Conservation (phyloP, 2,329 filamentous ascomycete species). For the Laburnicola sp. region DNA sequence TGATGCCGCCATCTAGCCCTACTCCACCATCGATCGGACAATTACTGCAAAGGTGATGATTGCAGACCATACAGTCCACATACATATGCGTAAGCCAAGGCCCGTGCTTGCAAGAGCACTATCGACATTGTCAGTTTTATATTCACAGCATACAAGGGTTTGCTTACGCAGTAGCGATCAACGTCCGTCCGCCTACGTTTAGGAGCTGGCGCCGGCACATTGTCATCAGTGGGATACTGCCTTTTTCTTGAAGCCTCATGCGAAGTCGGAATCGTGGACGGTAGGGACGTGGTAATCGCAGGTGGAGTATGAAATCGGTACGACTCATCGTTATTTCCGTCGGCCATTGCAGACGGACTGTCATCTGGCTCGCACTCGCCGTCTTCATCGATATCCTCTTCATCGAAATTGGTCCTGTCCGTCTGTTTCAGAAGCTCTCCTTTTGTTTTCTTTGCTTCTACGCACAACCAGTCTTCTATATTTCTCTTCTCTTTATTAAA, state of each 20-base stretch:
- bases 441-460: constrained; percentile 44
- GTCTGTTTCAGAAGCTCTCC: constrained; percentile 26
- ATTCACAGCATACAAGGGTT: background rate
- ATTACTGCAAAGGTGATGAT: constrained; percentile 8
- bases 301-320: background rate
- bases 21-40: constrained; percentile 1
- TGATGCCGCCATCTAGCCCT: constrained; percentile 3
- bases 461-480: constrained; percentile 61
- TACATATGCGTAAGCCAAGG: constrained; percentile 10
- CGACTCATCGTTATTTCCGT: background rate
- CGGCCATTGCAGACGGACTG: background rate
- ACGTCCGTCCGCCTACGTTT: constrained; percentile 8
- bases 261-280: background rate
- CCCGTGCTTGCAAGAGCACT: constrained; percentile 10
- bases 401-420: constrained; percentile 20
- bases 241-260: constrained; percentile 4
- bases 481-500: constrained; percentile 59
- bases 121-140: background rate
- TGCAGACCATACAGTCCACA: constrained; percentile 9
- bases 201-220: background rate
- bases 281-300: background rate
- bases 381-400: constrained; percentile 22
- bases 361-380: constrained; percentile 7
- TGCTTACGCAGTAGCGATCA: constrained; percentile 12
- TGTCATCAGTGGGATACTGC: constrained; percentile 1